phyloP scores from a whole-genome alignment of 257 asterid genomes.

The Cinchona pubescens region DNA sequence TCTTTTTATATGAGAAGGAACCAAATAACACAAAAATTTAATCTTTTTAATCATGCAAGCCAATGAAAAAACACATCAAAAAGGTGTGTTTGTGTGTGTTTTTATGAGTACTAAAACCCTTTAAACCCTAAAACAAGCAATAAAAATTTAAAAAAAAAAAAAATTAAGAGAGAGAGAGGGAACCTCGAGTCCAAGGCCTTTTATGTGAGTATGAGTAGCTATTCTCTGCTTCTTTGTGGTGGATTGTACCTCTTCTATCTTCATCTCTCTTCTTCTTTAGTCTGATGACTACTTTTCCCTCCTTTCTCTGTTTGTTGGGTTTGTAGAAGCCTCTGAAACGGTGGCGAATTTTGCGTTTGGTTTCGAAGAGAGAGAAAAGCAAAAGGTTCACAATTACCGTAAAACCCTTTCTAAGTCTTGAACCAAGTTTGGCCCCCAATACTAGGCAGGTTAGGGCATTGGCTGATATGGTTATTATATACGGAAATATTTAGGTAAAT shows the following conservation, averaged over 20 bases:
- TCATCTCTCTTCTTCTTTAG: slow-evolving; percentile 22
- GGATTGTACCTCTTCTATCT: slow-evolving; percentile 54
- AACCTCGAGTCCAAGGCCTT: slow-evolving; percentile 62
- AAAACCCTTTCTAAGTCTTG: no score
- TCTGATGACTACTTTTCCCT: not conserved
- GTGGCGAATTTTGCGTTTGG: slow-evolving; percentile 18
- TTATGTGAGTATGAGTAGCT: slow-evolving; percentile 54
- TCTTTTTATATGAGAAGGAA: no score
- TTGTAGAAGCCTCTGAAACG: slow-evolving; percentile 8
- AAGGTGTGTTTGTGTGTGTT: no score
- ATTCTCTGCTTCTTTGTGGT: slow-evolving; percentile 46
- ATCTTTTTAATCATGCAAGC: not conserved
- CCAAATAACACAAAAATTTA: no score
- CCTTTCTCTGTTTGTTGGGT: not conserved
- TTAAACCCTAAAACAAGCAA: slow-evolving; percentile 5
- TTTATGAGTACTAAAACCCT: not conserved
- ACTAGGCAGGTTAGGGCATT: no score
- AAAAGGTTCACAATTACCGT: not conserved
- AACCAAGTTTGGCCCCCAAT: no score
- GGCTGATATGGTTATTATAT: no score
- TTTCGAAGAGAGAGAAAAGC: not conserved
- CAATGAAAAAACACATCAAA: not conserved
- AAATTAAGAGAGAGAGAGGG: not conserved
- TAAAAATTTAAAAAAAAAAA: not conserved
- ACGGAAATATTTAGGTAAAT: no score